Evolutionary conservation across 2,329 filamentous ascomycete genomes (phyloP), one percentile per base, ranked within the genome.

Genomic region (Paracorniculantispora psalliotae): DNA sequence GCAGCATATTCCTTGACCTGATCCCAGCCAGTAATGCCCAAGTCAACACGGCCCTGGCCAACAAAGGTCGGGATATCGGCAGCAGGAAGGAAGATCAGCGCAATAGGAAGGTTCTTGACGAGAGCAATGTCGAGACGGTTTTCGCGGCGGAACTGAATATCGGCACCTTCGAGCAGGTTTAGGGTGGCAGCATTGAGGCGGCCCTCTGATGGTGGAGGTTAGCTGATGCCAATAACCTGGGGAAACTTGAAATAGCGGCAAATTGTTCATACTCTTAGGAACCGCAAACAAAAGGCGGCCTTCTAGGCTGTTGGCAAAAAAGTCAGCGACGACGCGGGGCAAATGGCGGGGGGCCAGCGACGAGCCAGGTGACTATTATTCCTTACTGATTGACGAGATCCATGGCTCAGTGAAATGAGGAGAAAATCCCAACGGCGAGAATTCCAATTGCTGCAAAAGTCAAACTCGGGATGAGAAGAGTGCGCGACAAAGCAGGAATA

Each of bases 31-130:
- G 94, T 97, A 71, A 99, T 99, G 63, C 94, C 94, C 17, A 99
- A 81, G 70, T 96, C 92, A 50, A 96, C 91, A 63, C 88, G 88
- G 60, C 94, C 94, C 76, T 97, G 92, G 59, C 93, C 93, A 50
- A 99, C 92, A 71, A 97, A 97, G 41, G 92, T 96, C 5, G 94
- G 94, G 70, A 99, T 99, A 73, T 99, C 94, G 65, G 92, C 92
- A 39, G 93, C 94, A 30, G 94, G 94, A 26, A 99, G 89, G 80
- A 99, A 99, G 71, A 99, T 87, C 61, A 99, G 89, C 17, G 94
- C 94, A 67, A 99, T 91, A 37, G 90, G 91, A 28, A 94, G 86
- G 77, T 99, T 99, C 81, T 97, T 96, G 71, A 97, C 94, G 26
- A 99, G 87, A 17, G 94, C 94, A 70, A 99, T 97, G 74, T 99